Base-by-base conservation (phyloP, 2,329 filamentous ascomycete species). In the Boeremia lycopersici region DNA sequence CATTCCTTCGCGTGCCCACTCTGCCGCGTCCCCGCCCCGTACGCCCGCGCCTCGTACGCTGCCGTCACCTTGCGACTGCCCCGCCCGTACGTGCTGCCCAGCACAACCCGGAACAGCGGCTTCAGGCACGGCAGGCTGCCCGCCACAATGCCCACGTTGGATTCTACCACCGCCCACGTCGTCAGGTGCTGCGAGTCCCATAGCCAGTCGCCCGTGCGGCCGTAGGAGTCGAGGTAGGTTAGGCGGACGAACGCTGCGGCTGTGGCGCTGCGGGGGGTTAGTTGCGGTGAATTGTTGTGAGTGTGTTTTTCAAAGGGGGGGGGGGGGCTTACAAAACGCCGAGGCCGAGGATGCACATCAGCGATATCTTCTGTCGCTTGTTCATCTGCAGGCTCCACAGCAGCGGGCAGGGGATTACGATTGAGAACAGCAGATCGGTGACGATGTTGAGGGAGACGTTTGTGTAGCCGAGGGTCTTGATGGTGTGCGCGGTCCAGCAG, bases 131-230 rank as follows among this genome's bases (percentile, higher is more conserved):
- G 76, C 0, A 80, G 67, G 9, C 76, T 56, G 5, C 76, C 77
- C 0, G 78, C 78, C 2, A 79, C 63, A 55, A 80, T 78, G 12
- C 77, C 78, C 13, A 79, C 63, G 58, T 76, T 76, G 34, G 76
- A 73, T 60, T 81, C 78, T 29, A 77, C 61, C 45, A 77, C 73
- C 43, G 75, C 76, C 78, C 78, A 81, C 43, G 80, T 74, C 34
- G 79, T 81, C 1, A 84, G 73, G 61, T 80, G 74, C 26, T 77
- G 73, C 2, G 72, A 75, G 64, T 79, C 79, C 57, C 67, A 70
- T 44, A 78, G 67, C 57, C 67, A 70, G 48, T 74, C 71, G 46
- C 73, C 77, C 0, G 64, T 67, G 8, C 64, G 68, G 36, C 79
- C 78, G 17, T 69, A 70, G 13, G 73, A 65, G 7, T 60, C 35